phyloP scores from a whole-genome alignment of 345 rosid genomes.

The Sonneratia alba region DNA sequence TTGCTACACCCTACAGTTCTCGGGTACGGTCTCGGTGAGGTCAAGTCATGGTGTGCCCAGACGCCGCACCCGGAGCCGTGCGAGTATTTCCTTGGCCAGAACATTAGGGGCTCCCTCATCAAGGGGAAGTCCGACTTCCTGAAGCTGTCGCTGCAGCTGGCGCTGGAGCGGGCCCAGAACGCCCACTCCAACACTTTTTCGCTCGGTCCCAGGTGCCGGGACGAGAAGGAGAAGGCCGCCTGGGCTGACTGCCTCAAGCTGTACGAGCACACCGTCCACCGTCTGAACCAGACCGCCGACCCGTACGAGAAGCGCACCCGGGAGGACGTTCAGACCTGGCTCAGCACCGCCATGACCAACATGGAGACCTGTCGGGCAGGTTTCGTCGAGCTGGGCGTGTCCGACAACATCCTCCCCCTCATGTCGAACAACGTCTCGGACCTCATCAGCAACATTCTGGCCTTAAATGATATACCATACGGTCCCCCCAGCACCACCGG shows the following conservation, averaged over 20 bases:
- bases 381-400: slow-evolving; percentile 65
- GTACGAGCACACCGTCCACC: slow-evolving; percentile 38
- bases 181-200: slow-evolving; percentile 41
- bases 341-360: slow-evolving; percentile 77
- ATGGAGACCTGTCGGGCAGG: slow-evolving; percentile 70
- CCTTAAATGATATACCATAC: slow-evolving; percentile 48
- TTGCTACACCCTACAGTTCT: slow-evolving; percentile 11
- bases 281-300: slow-evolving; percentile 47
- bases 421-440: slow-evolving; percentile 71
- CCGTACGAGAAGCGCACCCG: slow-evolving; percentile 41
- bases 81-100: slow-evolving; percentile 32
- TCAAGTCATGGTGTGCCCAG: slow-evolving; percentile 8
- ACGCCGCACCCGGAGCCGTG: slow-evolving; percentile 68
- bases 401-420: slow-evolving; percentile 42
- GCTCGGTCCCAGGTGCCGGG: slow-evolving; percentile 51
- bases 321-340: slow-evolving; percentile 76
- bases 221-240: slow-evolving; percentile 24
- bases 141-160: too few relatives aligned
- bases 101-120: slow-evolving; percentile 21
- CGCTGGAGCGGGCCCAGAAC: too few relatives aligned
- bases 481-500: slow-evolving; percentile 28
- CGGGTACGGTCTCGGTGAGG: slow-evolving; percentile 9
- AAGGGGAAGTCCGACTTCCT: slow-evolving; percentile 39
- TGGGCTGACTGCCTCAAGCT: slow-evolving; percentile 37
- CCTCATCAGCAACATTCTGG: slow-evolving; percentile 55